Base-by-base conservation (phyloP, 345 rosid genomes). In the Draba incana region DNA sequence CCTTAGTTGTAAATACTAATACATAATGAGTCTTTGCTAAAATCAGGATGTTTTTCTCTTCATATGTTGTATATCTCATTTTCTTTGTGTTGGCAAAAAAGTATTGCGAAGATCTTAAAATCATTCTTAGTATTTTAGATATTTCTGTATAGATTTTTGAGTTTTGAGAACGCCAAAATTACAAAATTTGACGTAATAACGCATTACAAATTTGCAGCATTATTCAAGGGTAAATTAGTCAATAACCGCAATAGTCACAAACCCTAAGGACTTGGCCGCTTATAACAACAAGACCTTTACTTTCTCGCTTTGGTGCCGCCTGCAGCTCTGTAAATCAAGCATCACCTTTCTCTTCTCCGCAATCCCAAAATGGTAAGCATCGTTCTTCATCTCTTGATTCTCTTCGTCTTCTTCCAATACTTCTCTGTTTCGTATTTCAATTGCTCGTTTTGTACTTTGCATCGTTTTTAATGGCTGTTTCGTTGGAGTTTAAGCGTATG, bases 361-460 rank as follows among this genome's bases (percentile, higher is more conserved):
- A 39, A 39, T 67, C 57, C 43, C 14, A 72, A 61, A 28, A 77
- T 77, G 80, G 77, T 77, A 48, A 54, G 44, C 61, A 11, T 4
- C 13, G 46, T 35, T 30, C 42, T 20, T 49, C 1, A 20, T 20
- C 54, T 55, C 59, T 44, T 43, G 33, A 30, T 27, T 11, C 6
- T 15, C 33, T 42, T 10, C 5, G 10, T 15, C 45, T 46, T 31
- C 63, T 45, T 33, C 57, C 24, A 33, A 12, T 37, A 10, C 3
- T n/a, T 50, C 9, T 33, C 42, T 1, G 56, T 20, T 33, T 51
- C 15, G 12, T 33, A 39, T 8, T 28, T 10, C 39, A 14, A 65
- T 13, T 27, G 41, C 20, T 65, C 16, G 45, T 52, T 20, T 7
- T 2, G 10, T 20, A 14, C 0, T 15, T 27, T 11, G 12, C n/a